Percentiles rank a stretch among this genome's conserved stretches.
Conservation (phyloP, 768 basidiomycete genomes). For the Melanogaster broomeanus region DNA sequence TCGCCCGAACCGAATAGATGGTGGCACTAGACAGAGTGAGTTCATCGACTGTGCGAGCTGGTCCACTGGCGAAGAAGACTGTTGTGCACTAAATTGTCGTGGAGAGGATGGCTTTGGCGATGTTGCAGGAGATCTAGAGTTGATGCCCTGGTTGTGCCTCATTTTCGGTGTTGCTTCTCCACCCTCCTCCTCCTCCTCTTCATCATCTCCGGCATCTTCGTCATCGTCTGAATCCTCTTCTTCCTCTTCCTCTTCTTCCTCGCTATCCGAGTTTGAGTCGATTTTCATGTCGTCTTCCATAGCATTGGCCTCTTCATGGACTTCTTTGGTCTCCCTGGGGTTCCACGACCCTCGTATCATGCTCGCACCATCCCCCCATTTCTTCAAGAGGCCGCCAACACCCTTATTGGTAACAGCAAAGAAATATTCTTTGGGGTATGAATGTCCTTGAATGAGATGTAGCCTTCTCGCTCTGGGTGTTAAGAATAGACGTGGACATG, state of each 20-base stretch:
- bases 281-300: slow-evolving; percentile 21
- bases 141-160: slow-evolving; percentile 12
- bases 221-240: slow-evolving; percentile 15
- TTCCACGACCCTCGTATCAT: slow-evolving; percentile 78
- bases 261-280: slow-evolving; percentile 19
- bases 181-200: slow-evolving; percentile 20
- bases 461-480: slow-evolving; percentile 76
- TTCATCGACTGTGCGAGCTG: slow-evolving; percentile 49
- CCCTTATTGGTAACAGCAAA: slow-evolving; percentile 93
- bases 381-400: slow-evolving; percentile 73
- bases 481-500: slow-evolving; percentile 59
- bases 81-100: slow-evolving; percentile 18
- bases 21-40: slow-evolving; percentile 61
- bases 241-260: slow-evolving; percentile 17
- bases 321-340: slow-evolving; percentile 27
- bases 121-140: slow-evolving; percentile 19
- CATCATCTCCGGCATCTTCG: too few relatives aligned
- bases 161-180: slow-evolving; percentile 31
- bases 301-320: neutral
- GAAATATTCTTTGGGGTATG: slow-evolving; percentile 87
- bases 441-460: slow-evolving; percentile 81
- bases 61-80: slow-evolving; percentile 38
- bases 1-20: slow-evolving; percentile 71
- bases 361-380: slow-evolving; percentile 85
- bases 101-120: slow-evolving; percentile 20